A percentile compares a stretch with the other conserved stretches of the same genome.
These are phyloP conservation scores for Citrus inodora DNA, from an alignment of 345 rosid genomes.

Conservation along the genomic window DNA sequence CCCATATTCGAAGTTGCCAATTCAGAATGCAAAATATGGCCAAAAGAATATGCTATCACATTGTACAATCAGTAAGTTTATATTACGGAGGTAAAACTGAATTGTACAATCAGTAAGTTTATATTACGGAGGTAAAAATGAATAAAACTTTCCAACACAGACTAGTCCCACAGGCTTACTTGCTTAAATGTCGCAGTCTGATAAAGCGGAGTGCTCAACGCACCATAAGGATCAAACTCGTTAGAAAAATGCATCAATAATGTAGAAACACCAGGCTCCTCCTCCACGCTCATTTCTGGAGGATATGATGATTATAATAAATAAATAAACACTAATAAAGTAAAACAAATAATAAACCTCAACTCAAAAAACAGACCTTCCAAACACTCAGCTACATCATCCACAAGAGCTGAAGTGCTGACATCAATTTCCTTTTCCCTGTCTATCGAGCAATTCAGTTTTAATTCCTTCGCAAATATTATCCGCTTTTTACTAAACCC, in stretches of 20 bases:
- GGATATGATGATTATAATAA: background rate
- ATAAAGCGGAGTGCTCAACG: slow-evolving; percentile 85
- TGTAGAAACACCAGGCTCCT: slow-evolving; percentile 74
- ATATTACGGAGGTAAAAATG: background rate
- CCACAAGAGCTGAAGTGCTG: slow-evolving; percentile 39
- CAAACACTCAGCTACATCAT: slow-evolving; percentile 23
- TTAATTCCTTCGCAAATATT: slow-evolving; percentile 26
- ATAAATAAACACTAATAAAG: background rate
- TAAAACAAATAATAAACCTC: background rate
- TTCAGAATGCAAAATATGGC: background rate
- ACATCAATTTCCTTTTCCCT: slow-evolving; percentile 38
- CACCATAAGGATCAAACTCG: slow-evolving; percentile 76
- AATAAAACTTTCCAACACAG: background rate
- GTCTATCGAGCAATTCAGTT: slow-evolving; percentile 42
- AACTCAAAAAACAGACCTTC: slow-evolving; percentile 31
- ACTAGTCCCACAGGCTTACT: slow-evolving; percentile 29
- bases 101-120: background rate
- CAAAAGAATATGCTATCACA: background rate
- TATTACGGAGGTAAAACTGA: background rate
- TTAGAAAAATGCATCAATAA: slow-evolving; percentile 63
- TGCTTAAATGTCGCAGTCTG: slow-evolving; percentile 94
- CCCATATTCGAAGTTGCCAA: background rate
- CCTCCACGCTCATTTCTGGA: slow-evolving; percentile 45
- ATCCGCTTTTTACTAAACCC: slow-evolving; percentile 28
- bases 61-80: background rate